These are phyloP conservation scores for Pleoardoris graminearum DNA, from an alignment of 2,329 filamentous ascomycete species.

Conservation along the genomic window DNA sequence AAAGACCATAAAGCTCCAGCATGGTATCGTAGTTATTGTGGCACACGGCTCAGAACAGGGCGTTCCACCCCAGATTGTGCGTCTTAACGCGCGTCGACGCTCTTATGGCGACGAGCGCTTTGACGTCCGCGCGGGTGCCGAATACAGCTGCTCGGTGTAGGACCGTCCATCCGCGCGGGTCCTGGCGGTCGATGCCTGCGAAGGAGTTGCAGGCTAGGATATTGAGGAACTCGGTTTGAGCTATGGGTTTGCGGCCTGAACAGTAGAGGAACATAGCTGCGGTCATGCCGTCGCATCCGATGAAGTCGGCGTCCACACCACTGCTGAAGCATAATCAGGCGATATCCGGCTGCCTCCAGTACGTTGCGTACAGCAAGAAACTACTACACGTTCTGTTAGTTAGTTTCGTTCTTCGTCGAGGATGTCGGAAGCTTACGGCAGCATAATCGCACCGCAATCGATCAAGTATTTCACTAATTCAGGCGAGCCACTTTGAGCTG, in stretches of 20 bases:
- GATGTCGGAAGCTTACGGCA: constrained; percentile 1
- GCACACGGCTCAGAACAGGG: constrained; percentile 12
- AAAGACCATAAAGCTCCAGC: constrained; percentile 2
- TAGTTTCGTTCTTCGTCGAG: not conserved
- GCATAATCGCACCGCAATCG: not conserved
- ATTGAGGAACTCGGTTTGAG: constrained; percentile 10
- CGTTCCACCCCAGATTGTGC: constrained; percentile 10
- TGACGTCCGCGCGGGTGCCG: constrained; percentile 4
- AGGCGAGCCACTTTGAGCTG: constrained; percentile 1
- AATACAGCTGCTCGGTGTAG: constrained; percentile 11
- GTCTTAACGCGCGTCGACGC: not conserved
- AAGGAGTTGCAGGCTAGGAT: constrained; percentile 12
- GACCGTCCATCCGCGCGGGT: constrained; percentile 7
- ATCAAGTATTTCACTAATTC: constrained; percentile 4
- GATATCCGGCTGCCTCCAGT: not conserved
- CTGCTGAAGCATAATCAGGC: not conserved
- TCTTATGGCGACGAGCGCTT: not conserved
- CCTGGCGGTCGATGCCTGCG: constrained; percentile 4
- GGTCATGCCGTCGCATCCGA: constrained; percentile 6
- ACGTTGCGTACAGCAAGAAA: not conserved
- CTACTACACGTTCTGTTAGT: not conserved
- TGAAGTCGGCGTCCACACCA: constrained; percentile 4
- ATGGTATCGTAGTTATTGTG: constrained; percentile 7
- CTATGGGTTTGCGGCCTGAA: not conserved
- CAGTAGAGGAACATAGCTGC: not conserved